phyloP scores from a whole-genome alignment of 2,329 filamentous ascomycete species.

The Xylaria sp. region DNA sequence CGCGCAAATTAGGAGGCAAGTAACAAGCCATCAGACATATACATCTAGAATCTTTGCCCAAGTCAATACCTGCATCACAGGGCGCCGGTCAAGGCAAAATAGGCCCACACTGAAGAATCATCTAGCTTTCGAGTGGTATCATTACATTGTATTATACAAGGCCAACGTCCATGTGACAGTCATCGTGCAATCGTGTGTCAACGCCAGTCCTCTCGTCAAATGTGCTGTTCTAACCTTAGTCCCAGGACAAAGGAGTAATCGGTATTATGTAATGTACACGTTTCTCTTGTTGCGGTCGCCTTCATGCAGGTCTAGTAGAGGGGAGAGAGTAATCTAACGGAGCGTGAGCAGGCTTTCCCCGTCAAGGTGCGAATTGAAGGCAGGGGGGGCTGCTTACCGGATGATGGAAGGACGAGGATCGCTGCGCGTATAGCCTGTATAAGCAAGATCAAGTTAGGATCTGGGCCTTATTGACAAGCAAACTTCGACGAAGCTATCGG shows the following conservation, averaged over 20 bases:
- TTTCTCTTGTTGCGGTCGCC: neutral
- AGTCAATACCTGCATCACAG: neutral
- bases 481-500: neutral
- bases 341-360: conserved; percentile 32
- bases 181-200: conserved; percentile 11
- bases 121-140: conserved; percentile 31
- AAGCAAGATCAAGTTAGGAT: conserved; percentile 24
- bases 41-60: neutral
- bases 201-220: conserved; percentile 21
- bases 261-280: conserved; percentile 23
- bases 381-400: conserved; percentile 47
- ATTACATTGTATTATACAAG: conserved; percentile 39
- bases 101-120: too few species aligned
- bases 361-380: too few species aligned
- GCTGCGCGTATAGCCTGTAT: conserved; percentile 86
- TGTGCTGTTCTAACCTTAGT: neutral
- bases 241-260: conserved; percentile 5
- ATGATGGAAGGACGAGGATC: conserved; percentile 81
- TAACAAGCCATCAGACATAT: neutral
- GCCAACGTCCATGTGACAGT: conserved; percentile 7
- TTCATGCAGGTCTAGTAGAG: conserved; percentile 56
- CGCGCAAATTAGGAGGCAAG: too few species aligned
- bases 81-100: too few species aligned
- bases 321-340: conserved; percentile 64
- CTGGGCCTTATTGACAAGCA: neutral